phyloP scores from a whole-genome alignment of 2,329 filamentous ascomycete genomes.

The Lomentospora prolificans region DNA sequence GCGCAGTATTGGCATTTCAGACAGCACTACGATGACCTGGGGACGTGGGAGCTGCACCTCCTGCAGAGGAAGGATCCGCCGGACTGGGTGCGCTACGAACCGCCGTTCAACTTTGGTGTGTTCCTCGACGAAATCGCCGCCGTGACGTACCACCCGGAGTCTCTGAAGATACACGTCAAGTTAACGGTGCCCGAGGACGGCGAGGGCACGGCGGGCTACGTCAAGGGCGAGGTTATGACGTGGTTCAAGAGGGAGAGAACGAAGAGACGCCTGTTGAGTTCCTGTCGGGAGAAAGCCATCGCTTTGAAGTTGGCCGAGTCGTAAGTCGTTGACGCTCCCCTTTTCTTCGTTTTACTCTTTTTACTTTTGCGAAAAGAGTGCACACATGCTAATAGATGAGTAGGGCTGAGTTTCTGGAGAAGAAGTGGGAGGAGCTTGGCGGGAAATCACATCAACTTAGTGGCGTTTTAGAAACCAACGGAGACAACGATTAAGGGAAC shows the following conservation, averaged over 20 bases:
- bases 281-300: slow-evolving; percentile 34
- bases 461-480: not conserved
- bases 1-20: slow-evolving; percentile 43
- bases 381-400: not conserved
- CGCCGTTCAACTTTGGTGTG: slow-evolving; percentile 41
- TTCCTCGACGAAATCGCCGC: slow-evolving; percentile 34
- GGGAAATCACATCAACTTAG: not conserved
- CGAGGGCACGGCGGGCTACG: slow-evolving; percentile 20
- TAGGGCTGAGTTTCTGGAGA: not conserved
- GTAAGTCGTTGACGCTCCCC: slow-evolving; percentile 28
- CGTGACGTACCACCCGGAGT: slow-evolving; percentile 33
- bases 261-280: slow-evolving; percentile 40
- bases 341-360: not conserved
- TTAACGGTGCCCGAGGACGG: slow-evolving; percentile 24
- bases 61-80: slow-evolving; percentile 33
- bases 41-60: slow-evolving; percentile 43
- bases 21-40: slow-evolving; percentile 26
- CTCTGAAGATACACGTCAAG: slow-evolving; percentile 26
- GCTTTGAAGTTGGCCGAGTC: slow-evolving; percentile 25
- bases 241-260: slow-evolving; percentile 43
- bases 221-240: slow-evolving; percentile 37
- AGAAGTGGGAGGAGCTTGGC: not conserved
- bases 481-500: not conserved
- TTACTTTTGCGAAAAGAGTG: not conserved
- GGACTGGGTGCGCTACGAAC: slow-evolving; percentile 39